Evolutionary conservation across 2,329 filamentous ascomycete species (phyloP), one percentile per base, ranked within the genome.

Genomic region (Penicillium sp.): DNA sequence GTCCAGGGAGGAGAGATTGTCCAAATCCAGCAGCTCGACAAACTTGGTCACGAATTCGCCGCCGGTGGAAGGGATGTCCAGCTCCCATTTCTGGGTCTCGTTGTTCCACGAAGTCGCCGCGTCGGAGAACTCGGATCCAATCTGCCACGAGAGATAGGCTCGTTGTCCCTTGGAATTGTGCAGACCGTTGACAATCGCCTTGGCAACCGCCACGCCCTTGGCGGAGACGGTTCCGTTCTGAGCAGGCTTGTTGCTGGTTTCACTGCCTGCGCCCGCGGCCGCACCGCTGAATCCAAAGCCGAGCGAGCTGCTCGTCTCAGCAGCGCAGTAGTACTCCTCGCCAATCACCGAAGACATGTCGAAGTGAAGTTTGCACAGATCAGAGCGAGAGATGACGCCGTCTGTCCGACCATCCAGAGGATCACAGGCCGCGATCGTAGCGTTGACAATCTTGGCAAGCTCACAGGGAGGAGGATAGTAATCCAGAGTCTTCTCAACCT

Each of bases 361-460:
- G 59, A 73, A 76, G 37, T 73, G 56, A 5, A 75, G 53, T 47
- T 66, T 69, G 67, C 74, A 77, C 7, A 77, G 67, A 45, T 77
- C 74, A 0, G 70, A 72, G 4, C 75, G 68, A 6, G 73, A 66
- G 38, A 82, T 69, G 4, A 82, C 76, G 9, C 78, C 77, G 47
- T 82, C 79, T 0, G 67, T 71, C 39, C 69, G 69, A 5, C 80
- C 79, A 47, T 82, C 79, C 5, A 82, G 66, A 6, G 71, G 65
- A 51, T 82, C 79, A 43, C 79, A 83, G 33, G 73, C 73, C 1
- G 66, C 65, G 40, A 82, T 79, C 4, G 78, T 81, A 35, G 69
- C 66, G 56, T 80, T 81, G 18, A 76, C 69, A 39, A 65, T 64
- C 54, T 65, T 64, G n/a, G 49, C 51, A 18, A 65, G 25, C 43